Base-by-base conservation (phyloP, 208 protist species). In the Leishmania aethiopica region DNA sequence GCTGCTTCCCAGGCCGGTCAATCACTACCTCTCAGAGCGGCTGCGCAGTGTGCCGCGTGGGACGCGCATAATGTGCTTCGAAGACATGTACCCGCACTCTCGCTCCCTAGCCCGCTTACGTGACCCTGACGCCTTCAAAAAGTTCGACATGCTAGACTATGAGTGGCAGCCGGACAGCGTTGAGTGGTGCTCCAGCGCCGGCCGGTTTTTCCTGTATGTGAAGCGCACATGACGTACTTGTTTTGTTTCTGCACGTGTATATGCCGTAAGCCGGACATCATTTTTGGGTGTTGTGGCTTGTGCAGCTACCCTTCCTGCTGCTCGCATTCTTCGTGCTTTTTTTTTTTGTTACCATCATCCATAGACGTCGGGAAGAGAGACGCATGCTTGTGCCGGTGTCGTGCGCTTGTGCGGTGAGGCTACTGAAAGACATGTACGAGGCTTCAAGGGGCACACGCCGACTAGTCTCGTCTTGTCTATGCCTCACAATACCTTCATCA, bases 41-140 rank as follows among this genome's bases (percentile, higher is more conserved):
- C 86, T 97, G 37, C 90, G 93, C 42, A 75, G 42, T 0, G 82
- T 91, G 17, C 84, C 92, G 25, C 8, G 22, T 11, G 92, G 92
- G 60, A 90, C 92, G 60, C 93, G 92, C 67, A 88, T 97, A n/a
- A 78, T 97, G 22, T 93, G 90, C 80, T 92, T 95, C 42, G 90
- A 94, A 42, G 93, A 97, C 66, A 59, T 97, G 37, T 97, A 95
- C 66, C 93, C 93, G 3, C 93, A 97, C 77, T 79, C 83, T 22
- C 91, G 93, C 55, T 88, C 86, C 4, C 84, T 97, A 1, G 88
- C 92, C 0, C 77, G 66, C 22, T 42, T 92, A 8, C 90, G 93
- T 8, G 93, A 97, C 84, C 92, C 93, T 0, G 93, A 97, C 57
- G 91, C 91, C 7, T 97, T 95, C 62, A 88, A 85, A 40, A 87